Evolutionary conservation across 768 basidiomycete species (phyloP).

Genomic region (Calocera viscosa): DNA sequence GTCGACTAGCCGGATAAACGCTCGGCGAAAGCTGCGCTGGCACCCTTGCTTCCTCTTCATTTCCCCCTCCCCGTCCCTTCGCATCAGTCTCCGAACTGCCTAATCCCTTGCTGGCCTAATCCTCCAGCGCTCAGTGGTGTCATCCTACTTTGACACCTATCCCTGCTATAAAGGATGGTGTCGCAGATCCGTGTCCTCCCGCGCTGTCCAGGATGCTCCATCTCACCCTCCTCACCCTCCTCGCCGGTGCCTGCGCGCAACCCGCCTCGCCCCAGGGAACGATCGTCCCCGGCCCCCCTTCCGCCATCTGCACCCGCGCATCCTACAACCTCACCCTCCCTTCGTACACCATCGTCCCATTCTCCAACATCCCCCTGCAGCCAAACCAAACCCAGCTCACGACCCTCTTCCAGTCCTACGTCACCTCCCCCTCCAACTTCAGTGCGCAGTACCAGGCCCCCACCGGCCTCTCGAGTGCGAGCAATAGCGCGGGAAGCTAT

Average conservation of each 20-base stretch:
- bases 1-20: too few relatives aligned
- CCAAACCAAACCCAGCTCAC: slow-evolving; percentile 13
- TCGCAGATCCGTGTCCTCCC: not conserved
- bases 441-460: slow-evolving; percentile 13
- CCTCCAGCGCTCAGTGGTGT: not conserved
- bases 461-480: not conserved
- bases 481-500: slow-evolving; percentile 11
- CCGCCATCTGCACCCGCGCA: slow-evolving; percentile 1
- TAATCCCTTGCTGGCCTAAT: slow-evolving; percentile 6
- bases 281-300: slow-evolving; percentile 3
- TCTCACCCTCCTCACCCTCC: not conserved
- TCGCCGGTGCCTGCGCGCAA: not conserved
- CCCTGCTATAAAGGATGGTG: not conserved
- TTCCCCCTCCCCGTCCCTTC: not conserved
- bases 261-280: not conserved
- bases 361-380: not conserved
- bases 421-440: slow-evolving; percentile 9
- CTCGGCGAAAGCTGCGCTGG: not conserved
- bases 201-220: not conserved
- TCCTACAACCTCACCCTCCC: slow-evolving; percentile 9
- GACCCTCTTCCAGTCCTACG: slow-evolving; percentile 11
- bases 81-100: not conserved
- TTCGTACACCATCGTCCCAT: not conserved
- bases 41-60: not conserved
- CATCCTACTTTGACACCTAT: not conserved